Percentiles rank a stretch among this genome's conserved stretches.
Conservation (phyloP, 2,329 filamentous ascomycete genomes). For the Colletotrichum incanum region DNA sequence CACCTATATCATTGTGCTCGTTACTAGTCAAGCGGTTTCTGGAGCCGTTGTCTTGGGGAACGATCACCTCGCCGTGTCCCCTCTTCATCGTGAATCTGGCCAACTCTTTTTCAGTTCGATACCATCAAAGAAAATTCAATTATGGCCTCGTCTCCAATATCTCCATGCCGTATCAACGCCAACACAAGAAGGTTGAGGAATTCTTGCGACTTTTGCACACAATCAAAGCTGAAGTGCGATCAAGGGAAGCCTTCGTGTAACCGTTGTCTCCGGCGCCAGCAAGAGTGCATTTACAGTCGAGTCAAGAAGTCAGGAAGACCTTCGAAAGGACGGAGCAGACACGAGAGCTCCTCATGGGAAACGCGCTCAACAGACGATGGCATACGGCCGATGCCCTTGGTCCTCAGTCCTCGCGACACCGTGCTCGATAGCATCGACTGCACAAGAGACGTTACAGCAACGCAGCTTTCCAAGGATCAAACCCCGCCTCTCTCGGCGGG, state of each 20-base stretch:
- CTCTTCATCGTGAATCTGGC: too few species aligned
- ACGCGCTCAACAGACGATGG: not conserved
- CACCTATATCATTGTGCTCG: too few species aligned
- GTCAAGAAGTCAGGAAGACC: constrained; percentile 1
- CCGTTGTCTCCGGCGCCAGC: constrained; percentile 1
- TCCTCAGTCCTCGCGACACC: not conserved
- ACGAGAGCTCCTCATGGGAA: not conserved
- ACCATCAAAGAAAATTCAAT: too few species aligned
- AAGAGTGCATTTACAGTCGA: constrained; percentile 10
- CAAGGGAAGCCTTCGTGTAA: constrained; percentile 3
- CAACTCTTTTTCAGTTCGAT: too few species aligned
- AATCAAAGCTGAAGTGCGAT: constrained; percentile 16
- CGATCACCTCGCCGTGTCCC: too few species aligned
- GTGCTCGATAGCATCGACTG: not conserved
- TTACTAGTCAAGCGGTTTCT: too few species aligned
- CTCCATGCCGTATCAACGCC: not conserved
- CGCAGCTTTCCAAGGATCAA: not conserved
- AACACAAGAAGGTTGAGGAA: constrained; percentile 3
- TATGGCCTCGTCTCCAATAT: not conserved
- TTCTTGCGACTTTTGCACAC: constrained; percentile 8
- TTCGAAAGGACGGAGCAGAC: not conserved
- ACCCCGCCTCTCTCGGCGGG: not conserved
- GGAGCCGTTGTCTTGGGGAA: too few species aligned
- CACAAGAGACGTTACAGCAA: not conserved
- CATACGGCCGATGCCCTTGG: not conserved